Base-by-base conservation (phyloP, 306 rosid species). In the Cicer arietinum region DNA sequence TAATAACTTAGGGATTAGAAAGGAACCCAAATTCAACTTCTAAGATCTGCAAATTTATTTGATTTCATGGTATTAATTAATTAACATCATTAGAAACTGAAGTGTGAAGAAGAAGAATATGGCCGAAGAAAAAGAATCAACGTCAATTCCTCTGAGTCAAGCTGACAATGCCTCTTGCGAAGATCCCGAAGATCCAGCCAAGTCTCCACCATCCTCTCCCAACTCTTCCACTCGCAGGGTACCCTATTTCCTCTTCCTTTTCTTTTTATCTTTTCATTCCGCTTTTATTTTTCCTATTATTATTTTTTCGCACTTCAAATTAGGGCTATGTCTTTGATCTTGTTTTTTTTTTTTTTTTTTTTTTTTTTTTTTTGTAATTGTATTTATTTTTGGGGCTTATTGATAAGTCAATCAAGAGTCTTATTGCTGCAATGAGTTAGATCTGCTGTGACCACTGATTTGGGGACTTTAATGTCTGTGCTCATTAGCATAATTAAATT, bases 171-270 rank as follows among this genome's bases (percentile, higher is more conserved):
- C 69, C 37, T 88, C 87, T 11, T 81, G 69, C 44, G 87, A 71
- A 1, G 98, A 92, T 87, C 96, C 96, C 78, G 96, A 93, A 78
- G 97, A 90, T 85, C 97, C 97, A 11, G 89, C 89, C 67, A 93
- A 91, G 78, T 84, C 92, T 74, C 90, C 96, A 0, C 93, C 97
- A 0, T 63, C 40, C 39, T 90, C 97, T 30, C 91, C 98, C 50
- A 91, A 91, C 58, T 89, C 93, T 44, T 89, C 97, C 67, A 93
- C 98, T 77, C 98, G 96, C 54, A 86, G 85, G 98, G 98, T 92
- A 5, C 78, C 1, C 22, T 56, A 51, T 67, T 25, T 7, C 76
- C 63, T 18, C 69, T 18, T 67, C 43, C 13, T 66, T 25, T 25
- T 25, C 3, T 25, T 25, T 25, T 22, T 22, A 1, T 2, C 30